Base-by-base conservation (phyloP, 2,329 filamentous ascomycete genomes). In the Colletotrichum graminicola region DNA sequence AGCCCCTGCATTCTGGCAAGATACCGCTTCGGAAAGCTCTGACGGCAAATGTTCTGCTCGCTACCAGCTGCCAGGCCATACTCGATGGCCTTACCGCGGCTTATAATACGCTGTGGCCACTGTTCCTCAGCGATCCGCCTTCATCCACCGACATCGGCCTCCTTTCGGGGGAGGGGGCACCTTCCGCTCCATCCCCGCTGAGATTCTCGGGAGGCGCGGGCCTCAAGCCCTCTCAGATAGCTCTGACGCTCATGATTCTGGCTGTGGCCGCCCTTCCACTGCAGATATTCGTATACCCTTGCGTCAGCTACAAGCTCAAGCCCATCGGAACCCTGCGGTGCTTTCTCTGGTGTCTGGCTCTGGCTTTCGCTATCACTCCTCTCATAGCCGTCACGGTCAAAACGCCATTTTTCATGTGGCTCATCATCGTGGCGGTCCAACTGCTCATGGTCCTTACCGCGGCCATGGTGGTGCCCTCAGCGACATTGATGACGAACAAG, bases 381-480 rank as follows among this genome's bases (percentile, higher is more conserved):
- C 23, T 63, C 14, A 63, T 63, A 18, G 61, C 47, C 11, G 23
- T 63, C 7, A 41, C 34, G 8, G 47, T 18, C 14, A 41, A 54
- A n/a, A 12, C 18, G 16, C 61, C 47, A n/a, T 10, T 52, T 32
- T 34, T 63, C 0, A 63, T 63, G 34, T 63, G 47, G 61, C 45
- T 51, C 16, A n/a, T 63, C 23, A 63, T 63, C n/a, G 7, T 26
- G 12, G 34, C 43, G 2, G n/a, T 54, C 45, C 61, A 63, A 47
- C 61, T 63, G n/a, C 47, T 63, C 2, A 52, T 63, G 47, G 61
- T 63, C n/a, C n/a, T 63, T 7, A 41, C 34, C 34, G 18, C 61
- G 34, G 61, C 61, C 47, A 63, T 63, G 47, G 61, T 63, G 47
- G 61, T 63, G 34, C 61, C 61, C 12, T 63, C 34, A 3, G 47